Base-by-base conservation (phyloP, 208 protist genomes). In the Sergeia podlipaevii region DNA sequence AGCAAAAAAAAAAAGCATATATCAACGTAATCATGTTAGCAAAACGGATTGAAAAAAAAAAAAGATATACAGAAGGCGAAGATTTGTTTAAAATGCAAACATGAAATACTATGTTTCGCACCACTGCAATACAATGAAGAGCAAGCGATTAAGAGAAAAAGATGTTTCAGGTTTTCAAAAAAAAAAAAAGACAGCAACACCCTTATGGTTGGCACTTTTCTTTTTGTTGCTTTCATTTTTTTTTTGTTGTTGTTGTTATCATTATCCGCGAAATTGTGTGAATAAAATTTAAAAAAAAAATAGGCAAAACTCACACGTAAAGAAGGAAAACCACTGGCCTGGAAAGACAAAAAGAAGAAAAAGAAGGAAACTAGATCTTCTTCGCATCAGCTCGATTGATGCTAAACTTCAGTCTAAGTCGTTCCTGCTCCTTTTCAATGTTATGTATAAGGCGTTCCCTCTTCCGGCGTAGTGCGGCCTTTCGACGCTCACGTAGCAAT, bases 361-460 rank as follows among this genome's bases (percentile, higher is more conserved):
- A n/a, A n/a, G n/a, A n/a, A n/a, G n/a, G n/a, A n/a, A n/a, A n/a
- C 50, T 67, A 73, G 13, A 54, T 6, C 34, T 44, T 46, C 10
- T 57, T 53, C 8, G 77, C 80, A 50, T 88, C 77, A 6, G 51
- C 53, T 17, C 60, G 38, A 47, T 89, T 91, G 24, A 74, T 70
- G 0, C 55, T 38, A 55, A 89, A 70, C n/a, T 43, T 48, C 55
- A 95, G 54, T 1, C 73, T 70, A 33, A 95, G 73, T 27, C 67
- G 69, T 55, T 89, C 84, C 56, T 95, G 84, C 65, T 92, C 84
- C 13, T 54, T 49, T 45, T 91, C 78, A 50, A 95, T 95, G 10
- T 72, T 28, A 3, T 42, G 49, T 27, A 95, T 90, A 3, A 95
- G 65, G 1, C 26, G 27, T 28, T 77, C 59, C 0, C 80, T 66